Percentiles rank a stretch among this genome's conserved stretches.
Evolutionary conservation across 2,329 filamentous ascomycete species (phyloP).

Genomic region (Aspergillus quadricinctus): DNA sequence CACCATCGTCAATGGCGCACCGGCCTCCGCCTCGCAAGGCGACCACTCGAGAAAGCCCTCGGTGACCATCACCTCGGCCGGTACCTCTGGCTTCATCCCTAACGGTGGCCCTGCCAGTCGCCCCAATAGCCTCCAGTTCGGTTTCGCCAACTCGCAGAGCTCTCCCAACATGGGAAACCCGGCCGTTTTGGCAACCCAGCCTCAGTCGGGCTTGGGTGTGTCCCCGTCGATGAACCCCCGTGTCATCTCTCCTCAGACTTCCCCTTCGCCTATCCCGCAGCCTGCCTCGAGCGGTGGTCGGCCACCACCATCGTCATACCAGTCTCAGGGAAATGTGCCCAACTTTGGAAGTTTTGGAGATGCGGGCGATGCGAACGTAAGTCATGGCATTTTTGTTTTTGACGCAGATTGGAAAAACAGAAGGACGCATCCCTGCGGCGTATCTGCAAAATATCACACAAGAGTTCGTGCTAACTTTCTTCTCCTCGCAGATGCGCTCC

Average conservation of each 20-base stretch:
- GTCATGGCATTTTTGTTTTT: constrained; percentile 27
- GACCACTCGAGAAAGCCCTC: constrained; percentile 84
- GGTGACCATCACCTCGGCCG: constrained; percentile 84
- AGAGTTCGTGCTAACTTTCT: neutral
- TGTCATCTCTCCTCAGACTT: constrained; percentile 77
- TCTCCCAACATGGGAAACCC: constrained; percentile 62
- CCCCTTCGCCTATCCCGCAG: constrained; percentile 89
- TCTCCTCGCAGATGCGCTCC: constrained; percentile 58
- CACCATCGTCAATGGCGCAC: constrained; percentile 63
- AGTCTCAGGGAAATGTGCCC: constrained; percentile 66
- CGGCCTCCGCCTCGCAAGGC: constrained; percentile 44
- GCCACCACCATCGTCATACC: constrained; percentile 73
- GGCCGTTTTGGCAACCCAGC: constrained; percentile 42
- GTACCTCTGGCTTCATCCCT: constrained; percentile 67
- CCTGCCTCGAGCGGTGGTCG: constrained; percentile 76
- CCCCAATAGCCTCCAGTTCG: constrained; percentile 69
- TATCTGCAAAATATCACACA: neutral
- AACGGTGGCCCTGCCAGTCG: constrained; percentile 67
- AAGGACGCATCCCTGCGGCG: neutral
- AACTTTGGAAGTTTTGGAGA: constrained; percentile 82
- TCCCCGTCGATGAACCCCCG: constrained; percentile 62
- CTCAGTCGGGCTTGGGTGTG: constrained; percentile 40
- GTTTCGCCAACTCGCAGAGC: constrained; percentile 63
- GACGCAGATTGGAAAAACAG: neutral
- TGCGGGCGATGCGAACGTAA: constrained; percentile 61